phyloP scores from a whole-genome alignment of 257 asterid species.

The Cruciata laevipes region DNA sequence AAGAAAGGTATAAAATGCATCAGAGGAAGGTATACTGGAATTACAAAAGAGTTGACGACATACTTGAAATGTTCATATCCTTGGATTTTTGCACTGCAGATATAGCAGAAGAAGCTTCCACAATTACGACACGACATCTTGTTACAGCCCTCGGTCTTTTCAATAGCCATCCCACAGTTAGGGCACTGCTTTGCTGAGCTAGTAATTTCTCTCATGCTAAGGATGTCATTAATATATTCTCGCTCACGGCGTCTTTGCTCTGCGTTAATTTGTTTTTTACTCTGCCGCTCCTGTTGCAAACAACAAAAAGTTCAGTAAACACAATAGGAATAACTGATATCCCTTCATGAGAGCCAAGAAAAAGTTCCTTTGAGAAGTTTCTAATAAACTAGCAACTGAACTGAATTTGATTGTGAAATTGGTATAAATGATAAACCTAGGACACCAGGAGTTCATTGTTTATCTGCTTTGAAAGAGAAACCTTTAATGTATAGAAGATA shows the following conservation, averaged over 20 bases:
- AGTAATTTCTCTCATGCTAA: constrained; percentile 49
- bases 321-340: neutral
- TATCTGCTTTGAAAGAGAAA: neutral
- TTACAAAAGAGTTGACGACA: constrained; percentile 10
- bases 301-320: constrained; percentile 6
- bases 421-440: neutral
- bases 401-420: neutral
- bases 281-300: constrained; percentile 63
- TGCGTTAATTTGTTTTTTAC: constrained; percentile 36
- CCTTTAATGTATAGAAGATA: neutral
- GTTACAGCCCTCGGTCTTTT: constrained; percentile 88
- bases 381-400: neutral
- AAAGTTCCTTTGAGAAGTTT: neutral
- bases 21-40: neutral
- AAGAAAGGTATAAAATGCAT: neutral
- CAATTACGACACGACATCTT: constrained; percentile 76
- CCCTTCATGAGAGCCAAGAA: neutral
- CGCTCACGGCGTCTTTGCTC: constrained; percentile 60
- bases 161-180: constrained; percentile 79
- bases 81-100: constrained; percentile 51
- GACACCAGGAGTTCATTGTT: neutral
- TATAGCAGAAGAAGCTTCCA: constrained; percentile 71
- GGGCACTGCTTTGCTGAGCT: constrained; percentile 79
- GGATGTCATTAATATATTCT: constrained; percentile 69
- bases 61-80: constrained; percentile 94